Evolutionary conservation across 352 stramenopile genomes (phyloP).

Genomic region (Pythium vanterpoolii): DNA sequence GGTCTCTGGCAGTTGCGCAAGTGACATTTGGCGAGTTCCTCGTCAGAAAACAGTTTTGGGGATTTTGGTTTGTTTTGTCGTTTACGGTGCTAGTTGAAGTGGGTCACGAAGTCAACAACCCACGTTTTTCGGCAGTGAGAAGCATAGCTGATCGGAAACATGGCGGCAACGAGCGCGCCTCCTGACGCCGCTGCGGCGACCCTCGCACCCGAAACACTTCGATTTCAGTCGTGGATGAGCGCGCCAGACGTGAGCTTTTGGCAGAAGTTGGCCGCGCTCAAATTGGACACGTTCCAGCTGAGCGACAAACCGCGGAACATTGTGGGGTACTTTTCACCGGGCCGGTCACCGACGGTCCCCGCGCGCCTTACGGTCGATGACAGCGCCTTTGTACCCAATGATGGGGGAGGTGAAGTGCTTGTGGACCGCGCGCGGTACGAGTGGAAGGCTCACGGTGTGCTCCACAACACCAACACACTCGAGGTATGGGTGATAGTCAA

Average conservation of each 20-base stretch:
- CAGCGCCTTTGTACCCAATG: slow-evolving; percentile 45
- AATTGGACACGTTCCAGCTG: slow-evolving; percentile 82
- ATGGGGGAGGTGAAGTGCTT: background rate
- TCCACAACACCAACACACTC: slow-evolving; percentile 87
- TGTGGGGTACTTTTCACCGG: slow-evolving; percentile 63
- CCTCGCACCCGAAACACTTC: slow-evolving; percentile 40
- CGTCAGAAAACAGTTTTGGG: background rate
- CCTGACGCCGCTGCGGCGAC: background rate
- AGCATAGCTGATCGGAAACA: slow-evolving; percentile 4
- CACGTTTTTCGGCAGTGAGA: background rate
- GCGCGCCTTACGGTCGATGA: slow-evolving; percentile 72
- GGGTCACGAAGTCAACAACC: background rate
- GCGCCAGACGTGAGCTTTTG: slow-evolving; percentile 81
- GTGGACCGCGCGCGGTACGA: slow-evolving; percentile 67
- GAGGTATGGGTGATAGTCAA: slow-evolving; percentile 50
- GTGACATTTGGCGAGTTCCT: background rate
- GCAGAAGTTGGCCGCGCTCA: slow-evolving; percentile 71
- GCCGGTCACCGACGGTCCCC: slow-evolving; percentile 54
- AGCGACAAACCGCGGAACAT: slow-evolving; percentile 60
- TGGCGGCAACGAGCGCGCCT: slow-evolving; percentile 1
- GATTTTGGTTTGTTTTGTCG: background rate
- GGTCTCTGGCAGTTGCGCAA: background rate
- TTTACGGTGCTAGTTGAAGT: slow-evolving; percentile 21
- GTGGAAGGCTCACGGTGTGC: slow-evolving; percentile 61
- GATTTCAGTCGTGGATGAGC: slow-evolving; percentile 83